phyloP scores from a whole-genome alignment of 768 basidiomycete genomes.

The Mycena rosella region DNA sequence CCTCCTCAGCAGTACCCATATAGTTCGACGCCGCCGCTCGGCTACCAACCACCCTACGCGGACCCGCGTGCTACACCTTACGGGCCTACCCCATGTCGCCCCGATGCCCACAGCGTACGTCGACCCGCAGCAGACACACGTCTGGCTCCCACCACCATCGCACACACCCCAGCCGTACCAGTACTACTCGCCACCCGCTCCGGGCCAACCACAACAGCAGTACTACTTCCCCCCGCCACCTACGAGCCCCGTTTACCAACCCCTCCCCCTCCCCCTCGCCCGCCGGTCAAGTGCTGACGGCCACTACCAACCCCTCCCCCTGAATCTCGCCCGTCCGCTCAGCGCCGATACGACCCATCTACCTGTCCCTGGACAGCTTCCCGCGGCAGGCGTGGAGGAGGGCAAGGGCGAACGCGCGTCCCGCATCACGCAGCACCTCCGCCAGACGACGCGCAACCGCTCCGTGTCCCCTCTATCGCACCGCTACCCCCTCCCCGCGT shows the following conservation, averaged over 20 bases:
- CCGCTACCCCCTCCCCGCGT: constrained; percentile 58
- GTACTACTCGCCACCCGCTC: constrained; percentile 43
- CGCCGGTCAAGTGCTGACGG: constrained; percentile 47
- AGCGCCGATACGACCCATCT: constrained; percentile 39
- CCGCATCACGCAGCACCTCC: constrained; percentile 70
- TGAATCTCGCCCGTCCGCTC: constrained; percentile 43
- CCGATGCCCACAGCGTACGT: constrained; percentile 52
- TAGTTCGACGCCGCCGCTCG: constrained; percentile 32
- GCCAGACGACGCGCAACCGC: constrained; percentile 66
- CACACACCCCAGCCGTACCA: constrained; percentile 48
- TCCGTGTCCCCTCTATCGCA: constrained; percentile 75
- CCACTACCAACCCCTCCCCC: constrained; percentile 33
- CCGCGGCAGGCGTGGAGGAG: constrained; percentile 56
- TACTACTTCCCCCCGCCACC: constrained; percentile 52
- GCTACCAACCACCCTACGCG: constrained; percentile 36
- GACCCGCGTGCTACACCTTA: constrained; percentile 48
- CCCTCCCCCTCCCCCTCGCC: constrained; percentile 31
- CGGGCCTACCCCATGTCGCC: constrained; percentile 53
- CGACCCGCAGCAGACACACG: constrained; percentile 56
- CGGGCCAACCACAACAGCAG: constrained; percentile 44
- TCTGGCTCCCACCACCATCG: constrained; percentile 62
- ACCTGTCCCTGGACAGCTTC: constrained; percentile 33
- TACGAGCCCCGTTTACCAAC: constrained; percentile 35
- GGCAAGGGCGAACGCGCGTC: constrained; percentile 73
- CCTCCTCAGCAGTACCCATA: constrained; percentile 41